Conservation (phyloP, 179 eudicot species). For the Patellifolia procumbens region DNA sequence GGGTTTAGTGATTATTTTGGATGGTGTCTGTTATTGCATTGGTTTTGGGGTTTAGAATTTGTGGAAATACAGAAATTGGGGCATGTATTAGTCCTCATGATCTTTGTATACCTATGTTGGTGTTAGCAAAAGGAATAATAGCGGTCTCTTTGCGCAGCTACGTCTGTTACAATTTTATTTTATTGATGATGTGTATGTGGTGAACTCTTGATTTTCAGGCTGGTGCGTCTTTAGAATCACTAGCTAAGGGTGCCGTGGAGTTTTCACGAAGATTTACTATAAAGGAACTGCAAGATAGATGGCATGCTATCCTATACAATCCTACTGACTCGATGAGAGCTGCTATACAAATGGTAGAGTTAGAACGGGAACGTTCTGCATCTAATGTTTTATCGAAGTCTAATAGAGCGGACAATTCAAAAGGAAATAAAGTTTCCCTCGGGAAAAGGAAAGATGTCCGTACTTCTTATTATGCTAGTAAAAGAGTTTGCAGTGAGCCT, state of each 20-base stretch:
- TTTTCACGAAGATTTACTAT: constrained; percentile 54
- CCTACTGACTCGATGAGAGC: constrained; percentile 57
- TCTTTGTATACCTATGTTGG: neutral
- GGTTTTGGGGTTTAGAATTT: neutral
- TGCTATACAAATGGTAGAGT: constrained; percentile 48
- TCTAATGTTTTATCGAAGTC: constrained; percentile 31
- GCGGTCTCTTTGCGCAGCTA: neutral
- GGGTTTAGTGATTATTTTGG: neutral
- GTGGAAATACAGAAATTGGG: neutral
- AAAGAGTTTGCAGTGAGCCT: constrained; percentile 51
- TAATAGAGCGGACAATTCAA: constrained; percentile 33
- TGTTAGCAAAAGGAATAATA: neutral
- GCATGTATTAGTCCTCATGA: neutral
- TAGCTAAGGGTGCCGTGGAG: constrained; percentile 72
- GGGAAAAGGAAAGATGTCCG: constrained; percentile 67
- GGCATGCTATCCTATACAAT: constrained; percentile 68
- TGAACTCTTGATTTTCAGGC: constrained; percentile 38
- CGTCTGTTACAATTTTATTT: neutral
- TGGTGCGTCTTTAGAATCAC: constrained; percentile 78
- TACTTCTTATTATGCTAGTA: constrained; percentile 54
- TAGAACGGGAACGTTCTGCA: constrained; percentile 49
- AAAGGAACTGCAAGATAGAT: constrained; percentile 63
- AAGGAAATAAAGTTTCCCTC: constrained; percentile 36
- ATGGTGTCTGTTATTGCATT: neutral
- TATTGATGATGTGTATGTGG: neutral